phyloP scores from a whole-genome alignment of 768 basidiomycete species.

The Suillus americanus region DNA sequence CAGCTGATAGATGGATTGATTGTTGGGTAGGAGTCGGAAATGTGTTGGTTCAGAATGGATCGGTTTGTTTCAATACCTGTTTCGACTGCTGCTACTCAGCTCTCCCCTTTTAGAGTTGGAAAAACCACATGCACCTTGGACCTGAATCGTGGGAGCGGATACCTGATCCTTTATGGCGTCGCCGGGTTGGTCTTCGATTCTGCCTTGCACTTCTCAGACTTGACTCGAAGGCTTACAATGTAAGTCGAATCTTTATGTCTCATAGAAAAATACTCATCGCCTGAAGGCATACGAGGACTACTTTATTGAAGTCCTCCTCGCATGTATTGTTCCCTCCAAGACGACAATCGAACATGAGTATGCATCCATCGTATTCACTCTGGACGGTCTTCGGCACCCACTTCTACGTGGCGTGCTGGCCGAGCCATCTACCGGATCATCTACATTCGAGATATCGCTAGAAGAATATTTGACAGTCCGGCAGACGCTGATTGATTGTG shows the following conservation, averaged over 20 bases:
- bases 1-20: conserved; percentile 59
- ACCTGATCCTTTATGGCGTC: conserved; percentile 47
- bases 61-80: neutral
- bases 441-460: conserved; percentile 31
- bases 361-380: conserved; percentile 51
- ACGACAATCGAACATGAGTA: conserved; percentile 61
- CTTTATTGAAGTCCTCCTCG: conserved; percentile 55
- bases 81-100: neutral
- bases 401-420: conserved; percentile 40
- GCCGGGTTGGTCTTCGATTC: conserved; percentile 63
- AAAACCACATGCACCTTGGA: conserved; percentile 50
- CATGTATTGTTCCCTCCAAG: conserved; percentile 46
- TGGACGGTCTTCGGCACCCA: conserved; percentile 57
- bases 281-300: conserved; percentile 45
- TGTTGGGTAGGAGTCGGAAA: conserved; percentile 75
- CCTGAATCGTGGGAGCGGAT: conserved; percentile 57
- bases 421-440: conserved; percentile 17
- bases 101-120: conserved; percentile 53
- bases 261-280: conserved; percentile 4
- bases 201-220: conserved; percentile 54
- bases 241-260: conserved; percentile 30
- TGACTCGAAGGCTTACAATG: conserved; percentile 61
- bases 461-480: conserved; percentile 35
- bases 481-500: conserved; percentile 33
- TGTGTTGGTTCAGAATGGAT: conserved; percentile 53